Evolutionary conservation across 179 eudicot species (phyloP).

Genomic region (Silene noctiflora): DNA sequence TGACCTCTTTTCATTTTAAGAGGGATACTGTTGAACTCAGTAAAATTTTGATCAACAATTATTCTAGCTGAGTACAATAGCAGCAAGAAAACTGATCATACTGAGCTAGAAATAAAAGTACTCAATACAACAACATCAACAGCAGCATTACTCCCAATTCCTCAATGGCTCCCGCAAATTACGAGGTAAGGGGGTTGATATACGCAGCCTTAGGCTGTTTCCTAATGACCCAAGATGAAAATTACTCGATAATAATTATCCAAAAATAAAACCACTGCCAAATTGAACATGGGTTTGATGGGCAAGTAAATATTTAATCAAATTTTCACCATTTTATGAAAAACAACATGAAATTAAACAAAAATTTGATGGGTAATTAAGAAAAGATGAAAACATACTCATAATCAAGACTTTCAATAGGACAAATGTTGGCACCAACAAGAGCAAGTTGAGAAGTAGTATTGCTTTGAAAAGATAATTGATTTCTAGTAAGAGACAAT

Average conservation of each 20-base stretch:
- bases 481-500: background rate
- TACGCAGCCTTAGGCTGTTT: too few species aligned
- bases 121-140: too few species aligned
- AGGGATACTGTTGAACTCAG: too few species aligned
- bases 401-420: constrained; percentile 70
- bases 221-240: too few species aligned
- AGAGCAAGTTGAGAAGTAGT: constrained; percentile 67
- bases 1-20: too few species aligned
- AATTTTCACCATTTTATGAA: background rate
- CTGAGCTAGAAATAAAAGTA: too few species aligned
- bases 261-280: background rate
- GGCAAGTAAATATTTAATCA: background rate
- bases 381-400: constrained; percentile 34
- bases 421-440: constrained; percentile 65
- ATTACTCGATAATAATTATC: background rate
- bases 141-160: too few species aligned
- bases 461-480: constrained; percentile 28
- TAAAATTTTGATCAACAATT: too few species aligned
- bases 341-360: background rate
- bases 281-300: background rate
- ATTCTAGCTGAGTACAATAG: too few species aligned
- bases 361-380: background rate
- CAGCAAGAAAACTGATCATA: background rate
- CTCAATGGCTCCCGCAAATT: too few species aligned
- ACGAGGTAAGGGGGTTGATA: too few species aligned